Conservation (phyloP, 2,329 filamentous ascomycete genomes). For the Aureobasidium lini region DNA sequence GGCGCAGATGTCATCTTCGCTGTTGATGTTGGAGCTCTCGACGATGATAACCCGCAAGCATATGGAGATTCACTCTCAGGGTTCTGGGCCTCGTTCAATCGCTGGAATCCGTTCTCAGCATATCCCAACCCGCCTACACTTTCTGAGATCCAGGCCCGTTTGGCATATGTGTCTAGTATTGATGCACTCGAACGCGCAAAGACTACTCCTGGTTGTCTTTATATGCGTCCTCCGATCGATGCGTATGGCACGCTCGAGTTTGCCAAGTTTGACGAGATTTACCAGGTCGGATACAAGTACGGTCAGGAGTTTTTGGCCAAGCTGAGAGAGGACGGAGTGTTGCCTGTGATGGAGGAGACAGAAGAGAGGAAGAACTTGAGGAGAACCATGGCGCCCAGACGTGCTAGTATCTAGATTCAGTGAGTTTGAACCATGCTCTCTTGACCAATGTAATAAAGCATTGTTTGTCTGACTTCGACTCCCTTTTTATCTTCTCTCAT, state of each 20-base stretch:
- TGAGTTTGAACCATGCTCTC: too few species aligned
- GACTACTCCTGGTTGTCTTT: conserved; percentile 80
- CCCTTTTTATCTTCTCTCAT: too few species aligned
- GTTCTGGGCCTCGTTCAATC: conserved; percentile 88
- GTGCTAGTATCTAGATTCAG: conserved; percentile 37
- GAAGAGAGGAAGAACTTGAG: conserved; percentile 44
- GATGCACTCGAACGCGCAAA: conserved; percentile 93
- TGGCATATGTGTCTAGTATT: conserved; percentile 91
- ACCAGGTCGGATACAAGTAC: conserved; percentile 77
- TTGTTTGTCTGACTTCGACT: too few species aligned
- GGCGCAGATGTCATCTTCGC: conserved; percentile 94
- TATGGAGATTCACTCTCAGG: conserved; percentile 94
- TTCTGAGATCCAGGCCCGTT: conserved; percentile 87
- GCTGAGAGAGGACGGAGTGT: conserved; percentile 68
- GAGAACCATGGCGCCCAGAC: conserved; percentile 45
- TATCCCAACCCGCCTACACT: conserved; percentile 89
- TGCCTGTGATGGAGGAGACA: conserved; percentile 51
- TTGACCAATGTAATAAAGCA: too few species aligned
- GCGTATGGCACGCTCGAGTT: conserved; percentile 92
- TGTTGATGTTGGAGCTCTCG: conserved; percentile 84
- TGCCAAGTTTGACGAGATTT: conserved; percentile 96
- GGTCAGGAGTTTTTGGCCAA: conserved; percentile 72
- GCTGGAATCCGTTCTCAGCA: conserved; percentile 91
- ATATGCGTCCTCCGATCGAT: conserved; percentile 94
- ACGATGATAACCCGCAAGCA: conserved; percentile 83